A percentile compares a stretch with the other conserved stretches of the same genome.
These are phyloP conservation scores for Alternaria ventricosa DNA, from an alignment of 2,329 filamentous ascomycete genomes.

Conservation along the genomic window DNA sequence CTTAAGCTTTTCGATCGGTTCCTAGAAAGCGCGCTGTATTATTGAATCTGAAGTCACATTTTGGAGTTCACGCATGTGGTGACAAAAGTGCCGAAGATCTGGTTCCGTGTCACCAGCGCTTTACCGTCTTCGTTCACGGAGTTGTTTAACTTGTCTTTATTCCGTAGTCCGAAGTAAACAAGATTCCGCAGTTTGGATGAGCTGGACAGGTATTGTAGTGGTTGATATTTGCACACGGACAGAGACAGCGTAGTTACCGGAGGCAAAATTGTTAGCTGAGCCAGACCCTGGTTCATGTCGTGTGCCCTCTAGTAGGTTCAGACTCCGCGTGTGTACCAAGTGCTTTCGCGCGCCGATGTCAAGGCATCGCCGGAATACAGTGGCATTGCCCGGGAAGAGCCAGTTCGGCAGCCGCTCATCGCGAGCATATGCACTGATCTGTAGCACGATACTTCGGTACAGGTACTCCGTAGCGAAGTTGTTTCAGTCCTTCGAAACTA, in stretches of 20 bases:
- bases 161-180: background rate
- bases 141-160: background rate
- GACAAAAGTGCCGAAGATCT: background rate
- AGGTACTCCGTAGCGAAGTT: slow-evolving; percentile 1
- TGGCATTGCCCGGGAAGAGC: background rate
- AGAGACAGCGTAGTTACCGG: slow-evolving; percentile 5
- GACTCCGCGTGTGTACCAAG: background rate
- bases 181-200: background rate
- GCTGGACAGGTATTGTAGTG: background rate
- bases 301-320: slow-evolving; percentile 3
- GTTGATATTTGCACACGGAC: background rate
- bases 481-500: slow-evolving; percentile 7
- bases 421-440: background rate
- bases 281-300: background rate
- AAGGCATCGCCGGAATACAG: slow-evolving; percentile 4
- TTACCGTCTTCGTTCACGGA: background rate
- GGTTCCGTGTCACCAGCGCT: background rate
- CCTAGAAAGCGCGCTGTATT: background rate
- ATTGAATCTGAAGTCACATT: background rate
- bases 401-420: background rate
- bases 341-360: slow-evolving; percentile 2
- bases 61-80: background rate
- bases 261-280: background rate
- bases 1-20: slow-evolving; percentile 2
- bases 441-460: slow-evolving; percentile 9